Evolutionary conservation across 2,329 filamentous ascomycete species (phyloP), one percentile per base, ranked within the genome.

Genomic region (Penicillium concentricum): DNA sequence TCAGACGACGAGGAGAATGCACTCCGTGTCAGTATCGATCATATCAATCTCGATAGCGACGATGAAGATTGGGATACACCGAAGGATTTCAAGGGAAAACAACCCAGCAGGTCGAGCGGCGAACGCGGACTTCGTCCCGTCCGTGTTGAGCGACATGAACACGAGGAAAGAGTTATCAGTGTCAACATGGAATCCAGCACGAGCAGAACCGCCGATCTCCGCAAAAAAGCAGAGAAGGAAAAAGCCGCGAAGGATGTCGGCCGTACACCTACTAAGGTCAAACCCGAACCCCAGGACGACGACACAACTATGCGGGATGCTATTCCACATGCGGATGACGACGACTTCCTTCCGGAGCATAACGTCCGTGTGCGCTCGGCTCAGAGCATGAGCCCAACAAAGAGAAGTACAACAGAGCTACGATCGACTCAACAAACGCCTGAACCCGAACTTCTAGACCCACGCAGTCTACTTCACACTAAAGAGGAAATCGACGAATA

Each of bases 41-140:
- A 78, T n/a, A 81, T 85, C 59, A 80, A 80, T 60, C 67, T 86
- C 13, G 78, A 82, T 13, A 83, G 80, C 47, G 80, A 84, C 54
- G 82, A 83, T 30, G 78, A 80, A 44, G 70, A 73, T 53, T 34
- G 60, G 52, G 32, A 61, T 60, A 20, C 61, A 58, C 18, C 64
- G 54, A 49, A 62, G 59, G 62, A 63, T 30, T 35, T 50, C 48
- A 75, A 76, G 60, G 73, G 73, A 15, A 75, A 75, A 60, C 61
- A 62, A 48, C 64, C 70, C 9, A 65, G 62, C 16, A 68, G 68
- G 53, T 49, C 52, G 24, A 58, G 57, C 18, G 60, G 67, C 22
- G 73, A 72, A 1, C 71, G 67, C 20, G 73, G 72, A 1, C 71
- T 82, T 42, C 72, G 76, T 46, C 84, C 84, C 5, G 77, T 86